Conservation (phyloP, 805 yeast genomes). For the Nakazawaea ishiwadae region DNA sequence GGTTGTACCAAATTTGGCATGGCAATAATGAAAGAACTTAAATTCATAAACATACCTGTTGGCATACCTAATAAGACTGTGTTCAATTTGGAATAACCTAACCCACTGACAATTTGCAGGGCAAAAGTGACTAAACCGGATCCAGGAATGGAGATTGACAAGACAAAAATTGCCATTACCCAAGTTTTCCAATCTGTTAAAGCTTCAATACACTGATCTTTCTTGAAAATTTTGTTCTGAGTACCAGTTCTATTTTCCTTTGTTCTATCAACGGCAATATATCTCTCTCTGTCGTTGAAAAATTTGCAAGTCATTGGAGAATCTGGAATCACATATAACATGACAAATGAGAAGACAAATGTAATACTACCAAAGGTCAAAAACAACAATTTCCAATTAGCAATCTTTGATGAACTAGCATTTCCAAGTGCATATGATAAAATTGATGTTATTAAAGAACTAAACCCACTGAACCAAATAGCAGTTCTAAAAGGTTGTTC, state of each 20-base stretch:
- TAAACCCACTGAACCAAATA: conserved; percentile 39
- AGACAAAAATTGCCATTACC: conserved; percentile 32
- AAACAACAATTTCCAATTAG: conserved; percentile 46
- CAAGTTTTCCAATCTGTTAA: conserved; percentile 36
- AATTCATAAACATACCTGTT: conserved; percentile 18
- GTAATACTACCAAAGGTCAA: conserved; percentile 52
- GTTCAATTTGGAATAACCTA: conserved; percentile 21
- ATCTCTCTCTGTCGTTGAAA: conserved; percentile 41
- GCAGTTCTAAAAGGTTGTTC: conserved; percentile 39
- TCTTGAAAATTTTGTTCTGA: conserved; percentile 37
- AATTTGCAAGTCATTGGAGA: conserved; percentile 46
- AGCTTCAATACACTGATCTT: conserved; percentile 38
- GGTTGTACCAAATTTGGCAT: conserved; percentile 15
- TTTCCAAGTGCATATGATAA: conserved; percentile 26
- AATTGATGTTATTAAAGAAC: conserved; percentile 26
- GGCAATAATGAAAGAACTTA: conserved; percentile 19
- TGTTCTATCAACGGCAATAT: conserved; percentile 38
- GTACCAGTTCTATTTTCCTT: conserved; percentile 33
- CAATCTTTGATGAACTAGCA: conserved; percentile 19
- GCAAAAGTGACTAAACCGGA: conserved; percentile 39
- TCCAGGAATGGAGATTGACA: conserved; percentile 23
- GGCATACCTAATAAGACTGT: conserved; percentile 19
- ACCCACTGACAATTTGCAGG: conserved; percentile 25
- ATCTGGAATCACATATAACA: conserved; percentile 41
- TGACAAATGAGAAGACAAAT: conserved; percentile 27